phyloP scores from a whole-genome alignment of 1,139 yeast genomes.

The Zygosaccharomyces sapae region DNA sequence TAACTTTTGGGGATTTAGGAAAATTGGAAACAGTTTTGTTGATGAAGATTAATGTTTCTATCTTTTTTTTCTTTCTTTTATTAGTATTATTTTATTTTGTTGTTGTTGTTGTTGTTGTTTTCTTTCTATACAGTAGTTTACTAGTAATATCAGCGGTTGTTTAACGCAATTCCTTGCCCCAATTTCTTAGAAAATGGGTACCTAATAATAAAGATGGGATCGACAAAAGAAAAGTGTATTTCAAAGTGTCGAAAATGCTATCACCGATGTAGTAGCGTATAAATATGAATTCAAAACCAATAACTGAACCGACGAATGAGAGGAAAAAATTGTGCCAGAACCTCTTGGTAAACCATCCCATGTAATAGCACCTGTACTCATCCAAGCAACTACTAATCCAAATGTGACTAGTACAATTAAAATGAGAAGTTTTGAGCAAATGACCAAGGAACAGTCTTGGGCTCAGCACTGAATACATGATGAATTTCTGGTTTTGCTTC shows the following conservation, averaged over 20 bases:
- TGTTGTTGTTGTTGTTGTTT: constrained; percentile 1
- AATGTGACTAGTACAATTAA: constrained; percentile 43
- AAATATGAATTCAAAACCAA: constrained; percentile 61
- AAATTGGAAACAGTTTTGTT: constrained; percentile 45
- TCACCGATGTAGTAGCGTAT: constrained; percentile 64
- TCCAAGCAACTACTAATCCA: constrained; percentile 49
- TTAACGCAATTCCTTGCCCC: constrained; percentile 13
- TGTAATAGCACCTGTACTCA: constrained; percentile 43
- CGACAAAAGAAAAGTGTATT: constrained; percentile 49
- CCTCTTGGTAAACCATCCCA: constrained; percentile 38
- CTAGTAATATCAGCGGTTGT: no score
- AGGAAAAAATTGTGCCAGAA: constrained; percentile 26
- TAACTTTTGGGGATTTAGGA: constrained; percentile 51
- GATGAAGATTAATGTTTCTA: constrained; percentile 20
- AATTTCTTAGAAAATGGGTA: constrained; percentile 53
- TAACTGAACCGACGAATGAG: constrained; percentile 51
- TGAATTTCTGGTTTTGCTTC: constrained; percentile 53
- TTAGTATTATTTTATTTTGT: no score
- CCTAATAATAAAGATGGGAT: constrained; percentile 60
- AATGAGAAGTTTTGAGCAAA: constrained; percentile 54
- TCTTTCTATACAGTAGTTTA: constrained; percentile 4
- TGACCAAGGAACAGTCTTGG: constrained; percentile 50
- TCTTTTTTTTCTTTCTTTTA: no score
- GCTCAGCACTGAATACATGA: constrained; percentile 60
- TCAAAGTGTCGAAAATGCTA: constrained; percentile 67